Conservation (phyloP, 1,139 yeast species). For the Chernovozyma aurita region DNA sequence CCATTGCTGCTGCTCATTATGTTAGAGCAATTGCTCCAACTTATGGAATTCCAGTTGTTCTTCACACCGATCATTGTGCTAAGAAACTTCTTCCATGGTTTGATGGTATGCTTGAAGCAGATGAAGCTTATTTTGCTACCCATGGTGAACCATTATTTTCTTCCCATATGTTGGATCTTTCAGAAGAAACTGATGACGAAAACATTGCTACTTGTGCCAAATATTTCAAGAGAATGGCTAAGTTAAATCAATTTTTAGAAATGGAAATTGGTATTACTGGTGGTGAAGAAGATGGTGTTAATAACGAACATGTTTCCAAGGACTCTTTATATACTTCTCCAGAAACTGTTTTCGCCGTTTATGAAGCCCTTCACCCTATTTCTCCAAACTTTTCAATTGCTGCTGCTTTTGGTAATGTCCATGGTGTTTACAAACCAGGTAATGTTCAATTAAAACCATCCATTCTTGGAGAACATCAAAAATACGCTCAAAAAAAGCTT, state of each 20-base stretch:
- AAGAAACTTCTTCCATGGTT: conserved; percentile 97
- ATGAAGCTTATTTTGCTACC: conserved; percentile 80
- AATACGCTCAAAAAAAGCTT: conserved; percentile 65
- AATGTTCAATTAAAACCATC: conserved; percentile 92
- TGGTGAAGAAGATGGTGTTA: conserved; percentile 99
- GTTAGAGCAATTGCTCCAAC: conserved; percentile 94
- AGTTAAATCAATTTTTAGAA: conserved; percentile 96
- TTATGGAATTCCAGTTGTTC: conserved; percentile 93
- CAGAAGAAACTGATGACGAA: conserved; percentile 95
- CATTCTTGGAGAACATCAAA: conserved; percentile 94
- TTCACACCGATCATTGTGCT: conserved; percentile 99
- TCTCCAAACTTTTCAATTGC: conserved; percentile 99
- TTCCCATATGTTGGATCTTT: conserved; percentile 97
- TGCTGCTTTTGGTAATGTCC: conserved; percentile 99
- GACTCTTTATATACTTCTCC: conserved; percentile 91
- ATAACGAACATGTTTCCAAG: conserved; percentile 90
- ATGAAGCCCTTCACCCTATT: conserved; percentile 85
- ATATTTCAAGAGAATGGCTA: conserved; percentile 92
- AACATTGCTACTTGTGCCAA: conserved; percentile 92
- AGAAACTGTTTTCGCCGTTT: conserved; percentile 88
- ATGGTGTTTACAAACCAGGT: conserved; percentile 99
- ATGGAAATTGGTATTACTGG: conserved; percentile 99
- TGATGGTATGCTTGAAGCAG: conserved; percentile 97
- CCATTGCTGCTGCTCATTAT: conserved; percentile 97
- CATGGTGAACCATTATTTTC: conserved; percentile 97